Conservation (phyloP, 768 basidiomycete species). For the Harrya chromipes region DNA sequence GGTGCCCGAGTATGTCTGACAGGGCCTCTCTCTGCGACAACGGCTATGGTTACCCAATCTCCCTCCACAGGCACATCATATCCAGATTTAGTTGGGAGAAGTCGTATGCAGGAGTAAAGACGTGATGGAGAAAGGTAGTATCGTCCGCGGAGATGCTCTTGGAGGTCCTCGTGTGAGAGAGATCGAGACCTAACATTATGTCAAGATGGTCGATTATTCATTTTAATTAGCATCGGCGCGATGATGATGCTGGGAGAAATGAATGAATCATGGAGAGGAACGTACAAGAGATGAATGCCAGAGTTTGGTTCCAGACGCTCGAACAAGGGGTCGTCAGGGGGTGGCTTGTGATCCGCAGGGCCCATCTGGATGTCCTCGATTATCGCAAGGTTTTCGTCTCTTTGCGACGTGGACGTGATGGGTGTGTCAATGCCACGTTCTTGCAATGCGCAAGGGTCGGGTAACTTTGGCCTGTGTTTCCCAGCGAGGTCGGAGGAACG, state of each 20-base stretch:
- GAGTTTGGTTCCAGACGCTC: constrained; percentile 87
- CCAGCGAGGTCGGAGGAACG: constrained; percentile 27
- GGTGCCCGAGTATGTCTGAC: constrained; percentile 71
- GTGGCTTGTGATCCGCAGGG: constrained; percentile 69
- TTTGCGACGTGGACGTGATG: constrained; percentile 13
- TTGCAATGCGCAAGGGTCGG: constrained; percentile 6
- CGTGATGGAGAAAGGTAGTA: constrained; percentile 87
- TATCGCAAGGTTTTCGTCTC: constrained; percentile 66
- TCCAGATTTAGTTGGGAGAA: constrained; percentile 72
- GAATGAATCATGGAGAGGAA: constrained; percentile 14
- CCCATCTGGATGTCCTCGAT: constrained; percentile 77
- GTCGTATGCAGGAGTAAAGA: constrained; percentile 82
- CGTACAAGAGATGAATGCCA: constrained; percentile 78
- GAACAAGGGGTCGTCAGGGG: constrained; percentile 73
- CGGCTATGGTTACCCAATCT: constrained; percentile 96
- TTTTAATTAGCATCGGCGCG: background rate
- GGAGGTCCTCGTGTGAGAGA: constrained; percentile 72
- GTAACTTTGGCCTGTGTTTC: constrained; percentile 13
- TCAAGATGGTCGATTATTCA: constrained; percentile 2
- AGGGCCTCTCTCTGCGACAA: constrained; percentile 87
- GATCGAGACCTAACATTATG: constrained; percentile 58
- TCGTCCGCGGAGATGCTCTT: constrained; percentile 76
- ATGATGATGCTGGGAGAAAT: background rate
- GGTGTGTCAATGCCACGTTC: constrained; percentile 7
- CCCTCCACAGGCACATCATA: constrained; percentile 91